Conservation (phyloP, 2,329 filamentous ascomycete genomes). For the Fusarium tupiense region DNA sequence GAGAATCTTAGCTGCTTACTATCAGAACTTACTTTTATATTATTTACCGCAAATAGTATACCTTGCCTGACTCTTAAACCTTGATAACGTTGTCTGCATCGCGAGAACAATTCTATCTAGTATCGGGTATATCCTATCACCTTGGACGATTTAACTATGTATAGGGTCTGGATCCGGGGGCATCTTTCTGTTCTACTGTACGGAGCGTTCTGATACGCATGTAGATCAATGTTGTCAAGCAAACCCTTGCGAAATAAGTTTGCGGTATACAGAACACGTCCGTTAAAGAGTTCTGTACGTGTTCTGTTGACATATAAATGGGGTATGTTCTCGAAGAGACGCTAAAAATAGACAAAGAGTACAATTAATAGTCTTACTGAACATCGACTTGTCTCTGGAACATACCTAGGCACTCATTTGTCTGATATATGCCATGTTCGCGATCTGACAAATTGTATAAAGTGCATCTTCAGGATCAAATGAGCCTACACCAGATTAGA, state of each 20-base stretch:
- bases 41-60: background rate
- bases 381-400: background rate
- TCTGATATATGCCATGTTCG: background rate
- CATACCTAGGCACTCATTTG: background rate
- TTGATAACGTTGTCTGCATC: background rate
- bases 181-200: background rate
- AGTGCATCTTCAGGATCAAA: too few relatives aligned
- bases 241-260: too few relatives aligned
- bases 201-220: background rate
- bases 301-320: rapidly evolving
- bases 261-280: background rate
- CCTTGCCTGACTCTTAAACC: background rate
- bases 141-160: rapidly evolving
- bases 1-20: background rate
- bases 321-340: rapidly evolving
- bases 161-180: rapidly evolving
- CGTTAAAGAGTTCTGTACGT: rapidly evolving
- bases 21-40: background rate
- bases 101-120: too few relatives aligned
- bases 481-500: background rate
- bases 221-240: background rate
- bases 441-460: background rate
- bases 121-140: too few relatives aligned
- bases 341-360: background rate
- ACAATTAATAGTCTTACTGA: rapidly evolving